These are phyloP conservation scores for Lepidium africanum DNA, from an alignment of 345 rosid species.

Conservation along the genomic window DNA sequence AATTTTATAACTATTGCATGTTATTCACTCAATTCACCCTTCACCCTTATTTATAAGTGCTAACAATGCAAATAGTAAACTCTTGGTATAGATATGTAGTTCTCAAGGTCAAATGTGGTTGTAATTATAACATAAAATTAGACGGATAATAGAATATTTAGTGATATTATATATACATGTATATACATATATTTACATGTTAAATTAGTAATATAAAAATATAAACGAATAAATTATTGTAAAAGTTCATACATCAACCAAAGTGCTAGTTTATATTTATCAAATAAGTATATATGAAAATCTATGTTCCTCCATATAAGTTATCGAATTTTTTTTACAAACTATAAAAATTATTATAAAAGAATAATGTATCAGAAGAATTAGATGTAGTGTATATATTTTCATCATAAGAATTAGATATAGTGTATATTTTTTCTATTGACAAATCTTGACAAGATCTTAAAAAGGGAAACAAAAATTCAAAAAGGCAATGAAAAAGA, in stretches of 20 bases:
- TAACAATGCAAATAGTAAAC: background rate
- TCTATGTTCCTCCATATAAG: background rate
- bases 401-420: background rate
- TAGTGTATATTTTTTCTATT: constrained; percentile 7
- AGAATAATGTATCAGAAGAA: background rate
- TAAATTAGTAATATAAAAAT: too few species aligned
- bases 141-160: background rate
- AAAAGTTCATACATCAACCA: constrained; percentile 2
- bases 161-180: too few species aligned
- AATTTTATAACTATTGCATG: too few species aligned
- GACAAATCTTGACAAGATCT: constrained; percentile 27
- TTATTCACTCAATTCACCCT: too few species aligned
- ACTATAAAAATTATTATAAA: background rate
- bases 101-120: background rate
- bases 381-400: too few species aligned
- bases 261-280: background rate
- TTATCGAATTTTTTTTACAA: too few species aligned
- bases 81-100: background rate
- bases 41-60: too few species aligned
- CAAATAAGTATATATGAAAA: background rate
- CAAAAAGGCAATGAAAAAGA: constrained; percentile 19
- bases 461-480: constrained; percentile 4
- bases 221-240: too few species aligned
- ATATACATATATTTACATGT: too few species aligned
- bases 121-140: background rate